phyloP scores from a whole-genome alignment of 345 rosid genomes.

The Lenwebbia sp. region DNA sequence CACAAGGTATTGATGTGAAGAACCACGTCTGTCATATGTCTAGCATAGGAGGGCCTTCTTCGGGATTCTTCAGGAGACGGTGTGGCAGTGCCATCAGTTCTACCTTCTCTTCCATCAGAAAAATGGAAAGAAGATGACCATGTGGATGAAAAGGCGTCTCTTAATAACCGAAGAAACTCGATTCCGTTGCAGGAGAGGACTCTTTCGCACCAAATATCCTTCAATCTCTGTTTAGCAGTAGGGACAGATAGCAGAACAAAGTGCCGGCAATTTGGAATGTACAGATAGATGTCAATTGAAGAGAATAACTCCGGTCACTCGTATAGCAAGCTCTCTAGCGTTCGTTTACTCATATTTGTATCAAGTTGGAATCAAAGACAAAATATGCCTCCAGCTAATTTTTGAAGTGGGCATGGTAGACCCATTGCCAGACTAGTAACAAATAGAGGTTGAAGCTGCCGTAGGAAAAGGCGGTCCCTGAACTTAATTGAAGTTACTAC shows the following conservation, averaged over 20 bases:
- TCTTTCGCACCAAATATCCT: conserved; percentile 33
- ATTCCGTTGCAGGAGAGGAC: conserved; percentile 12
- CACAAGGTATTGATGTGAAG: conserved; percentile 63
- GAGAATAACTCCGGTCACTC: background rate
- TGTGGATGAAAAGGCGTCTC: conserved; percentile 15
- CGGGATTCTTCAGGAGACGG: conserved; percentile 19
- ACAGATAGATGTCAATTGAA: background rate
- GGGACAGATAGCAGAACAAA: too few relatives aligned
- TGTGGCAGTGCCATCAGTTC: conserved; percentile 18
- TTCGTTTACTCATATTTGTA: too few relatives aligned
- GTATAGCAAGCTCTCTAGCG: too few relatives aligned
- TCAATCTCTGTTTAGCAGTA: conserved; percentile 24
- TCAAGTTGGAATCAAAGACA: too few relatives aligned
- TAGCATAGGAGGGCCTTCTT: conserved; percentile 25
- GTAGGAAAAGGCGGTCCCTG: too few relatives aligned
- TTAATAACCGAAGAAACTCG: conserved; percentile 15
- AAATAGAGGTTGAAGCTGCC: too few relatives aligned
- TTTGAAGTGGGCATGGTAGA: too few relatives aligned
- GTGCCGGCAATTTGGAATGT: too few relatives aligned
- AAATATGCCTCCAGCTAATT: too few relatives aligned
- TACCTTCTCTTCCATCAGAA: conserved; percentile 34
- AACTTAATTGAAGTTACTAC: too few relatives aligned
- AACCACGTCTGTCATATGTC: conserved; percentile 58
- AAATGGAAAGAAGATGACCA: conserved; percentile 21
- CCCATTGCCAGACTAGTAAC: too few relatives aligned